Evolutionary conservation across 73 alveolate species (phyloP).

Genomic region (Paramecium octaurelia): DNA sequence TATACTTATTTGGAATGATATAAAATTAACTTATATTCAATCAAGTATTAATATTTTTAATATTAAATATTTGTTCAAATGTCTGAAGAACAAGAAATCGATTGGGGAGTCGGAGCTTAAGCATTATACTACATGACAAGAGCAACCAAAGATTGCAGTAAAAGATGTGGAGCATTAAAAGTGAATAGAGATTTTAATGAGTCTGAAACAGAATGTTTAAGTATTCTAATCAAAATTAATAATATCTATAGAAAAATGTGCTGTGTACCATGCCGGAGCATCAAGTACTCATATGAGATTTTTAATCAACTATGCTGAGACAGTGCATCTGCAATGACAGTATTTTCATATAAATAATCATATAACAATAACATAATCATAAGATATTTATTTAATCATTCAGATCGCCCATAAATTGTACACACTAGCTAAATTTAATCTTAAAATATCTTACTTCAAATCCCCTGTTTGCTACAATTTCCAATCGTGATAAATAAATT

Average conservation of each 20-base stretch:
- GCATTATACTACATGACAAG: not conserved
- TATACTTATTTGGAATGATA: not conserved
- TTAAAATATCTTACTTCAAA: not conserved
- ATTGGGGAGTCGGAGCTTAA: conserved; percentile 42
- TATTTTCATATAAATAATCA: not conserved
- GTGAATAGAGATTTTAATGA: conserved; percentile 8
- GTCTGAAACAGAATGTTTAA: conserved; percentile 3
- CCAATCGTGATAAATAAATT: not conserved
- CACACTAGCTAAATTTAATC: not conserved
- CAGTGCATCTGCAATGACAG: conserved; percentile 16
- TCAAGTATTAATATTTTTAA: not conserved
- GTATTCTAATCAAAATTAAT: not conserved
- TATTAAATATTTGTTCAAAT: not conserved
- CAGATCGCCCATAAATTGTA: not conserved
- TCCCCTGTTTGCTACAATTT: not conserved
- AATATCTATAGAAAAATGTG: conserved; percentile 1
- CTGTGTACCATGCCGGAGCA: conserved; percentile 40
- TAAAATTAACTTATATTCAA: not conserved
- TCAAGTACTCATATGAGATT: conserved; percentile 37
- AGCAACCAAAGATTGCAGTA: conserved; percentile 12
- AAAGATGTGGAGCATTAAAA: conserved; percentile 8
- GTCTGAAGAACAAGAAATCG: conserved; percentile 18
- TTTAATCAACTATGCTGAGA: not conserved
- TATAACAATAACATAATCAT: not conserved
- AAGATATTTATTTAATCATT: not conserved